Conservation (phyloP, 305 asterid genomes). For the Rubia tinctorum region DNA sequence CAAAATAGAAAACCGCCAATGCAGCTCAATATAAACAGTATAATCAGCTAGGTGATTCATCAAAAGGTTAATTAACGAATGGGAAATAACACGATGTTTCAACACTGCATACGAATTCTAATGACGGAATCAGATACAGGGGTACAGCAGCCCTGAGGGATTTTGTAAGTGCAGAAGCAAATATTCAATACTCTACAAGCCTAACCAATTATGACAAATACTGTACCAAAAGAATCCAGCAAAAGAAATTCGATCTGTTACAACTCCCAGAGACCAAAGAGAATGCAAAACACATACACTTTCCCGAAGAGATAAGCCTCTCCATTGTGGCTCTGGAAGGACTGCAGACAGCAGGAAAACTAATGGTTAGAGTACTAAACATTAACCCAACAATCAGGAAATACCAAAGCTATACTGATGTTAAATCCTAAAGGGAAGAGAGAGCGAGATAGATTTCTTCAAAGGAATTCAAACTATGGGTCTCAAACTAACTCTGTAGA, state of each 20-base stretch:
- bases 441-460: background rate
- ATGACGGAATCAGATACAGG: background rate
- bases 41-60: background rate
- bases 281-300: slow-evolving; percentile 56
- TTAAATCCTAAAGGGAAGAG: background rate
- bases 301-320: slow-evolving; percentile 88
- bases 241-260: background rate
- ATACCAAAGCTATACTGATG: background rate
- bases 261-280: background rate
- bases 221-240: background rate
- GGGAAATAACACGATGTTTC: background rate
- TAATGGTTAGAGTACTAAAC: slow-evolving; percentile 2
- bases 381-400: background rate
- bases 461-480: background rate
- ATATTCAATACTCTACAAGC: background rate
- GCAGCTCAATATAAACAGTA: background rate
- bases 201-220: background rate
- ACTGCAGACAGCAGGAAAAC: slow-evolving; percentile 39
- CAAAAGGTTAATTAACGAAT: background rate
- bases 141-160: background rate
- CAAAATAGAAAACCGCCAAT: background rate
- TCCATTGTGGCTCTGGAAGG: slow-evolving; percentile 65
- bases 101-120: background rate
- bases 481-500: background rate
- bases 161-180: background rate